Base-by-base conservation (phyloP, 2,329 filamentous ascomycete genomes). In the Fusarium verticillioides region DNA sequence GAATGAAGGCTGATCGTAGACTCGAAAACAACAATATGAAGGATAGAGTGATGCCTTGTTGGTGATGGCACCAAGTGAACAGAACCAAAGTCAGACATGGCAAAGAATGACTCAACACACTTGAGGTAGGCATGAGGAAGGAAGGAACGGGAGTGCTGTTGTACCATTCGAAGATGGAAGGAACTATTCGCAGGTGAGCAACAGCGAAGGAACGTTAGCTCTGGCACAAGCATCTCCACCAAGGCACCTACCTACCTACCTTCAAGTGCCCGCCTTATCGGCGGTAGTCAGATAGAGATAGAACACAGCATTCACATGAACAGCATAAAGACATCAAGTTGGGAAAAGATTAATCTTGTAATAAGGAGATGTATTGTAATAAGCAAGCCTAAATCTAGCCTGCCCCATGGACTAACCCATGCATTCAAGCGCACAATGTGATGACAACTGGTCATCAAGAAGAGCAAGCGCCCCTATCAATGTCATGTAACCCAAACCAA, bases 401-500 rank as follows among this genome's bases (percentile, higher is more conserved):
- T 32, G 43, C 65, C 46, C 61, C 63, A 61, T 66, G 52, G 66
- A 65, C 37, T 56, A 60, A 50, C 43, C 63, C 61, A 74, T 74
- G 64, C 43, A 62, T 67, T 63, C 69, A 63, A 66, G 44, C 54
- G 62, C 70, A 63, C 46, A 66, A 57, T 54, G 23, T 54, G 57
- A 75, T 57, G 52, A 77, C 63, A 69, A 65, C 59, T 66, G 68
- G 65, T 75, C 63, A 62, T 62, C 63, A 49, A 36, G 67, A 54
- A 50, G 67, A 73, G 62, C 60, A 69, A 70, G 66, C 66, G 59
- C 66, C 75, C 66, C 47, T 60, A 49, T 62, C 64, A 63, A 70
- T 72, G 72, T 68, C 63, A 42, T 71, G 74, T 75, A 77, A 80
- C 77, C 79, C 80, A 80, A 78, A 76, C 73, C 40, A 69, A 74